Evolutionary conservation across 1,284 basidiomycete genomes (phyloP).

Genomic region (Omphalotus olearius): DNA sequence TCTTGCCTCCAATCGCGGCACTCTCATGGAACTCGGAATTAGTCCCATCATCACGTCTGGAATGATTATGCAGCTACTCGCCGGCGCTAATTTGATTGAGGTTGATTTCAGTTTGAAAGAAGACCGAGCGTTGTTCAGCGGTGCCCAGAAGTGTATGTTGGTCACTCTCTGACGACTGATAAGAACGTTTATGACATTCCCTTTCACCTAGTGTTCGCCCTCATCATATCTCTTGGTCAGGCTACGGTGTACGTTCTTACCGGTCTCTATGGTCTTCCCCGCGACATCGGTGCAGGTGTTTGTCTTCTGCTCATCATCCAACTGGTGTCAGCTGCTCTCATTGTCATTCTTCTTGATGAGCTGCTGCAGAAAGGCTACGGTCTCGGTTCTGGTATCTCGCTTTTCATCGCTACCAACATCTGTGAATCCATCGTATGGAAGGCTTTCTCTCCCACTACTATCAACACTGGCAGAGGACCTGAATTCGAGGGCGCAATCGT

Average conservation of each 20-base stretch:
- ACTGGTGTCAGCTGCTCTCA: slow-evolving; percentile 89
- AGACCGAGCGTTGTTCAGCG: slow-evolving; percentile 93
- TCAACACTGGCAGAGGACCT: slow-evolving; percentile 97
- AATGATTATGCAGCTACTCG: slow-evolving; percentile 99
- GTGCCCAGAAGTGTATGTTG: slow-evolving; percentile 90
- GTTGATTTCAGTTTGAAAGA: slow-evolving; percentile 98
- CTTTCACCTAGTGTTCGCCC: slow-evolving; percentile 75
- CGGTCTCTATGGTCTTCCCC: slow-evolving; percentile 93
- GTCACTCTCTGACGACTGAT: background rate
- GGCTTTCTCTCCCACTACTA: slow-evolving; percentile 95
- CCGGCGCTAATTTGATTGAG: slow-evolving; percentile 96
- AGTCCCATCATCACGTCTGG: slow-evolving; percentile 96
- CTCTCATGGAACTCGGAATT: slow-evolving; percentile 98
- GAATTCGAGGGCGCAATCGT: slow-evolving; percentile 98
- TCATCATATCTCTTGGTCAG: slow-evolving; percentile 95
- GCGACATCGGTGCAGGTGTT: slow-evolving; percentile 94
- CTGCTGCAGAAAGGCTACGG: slow-evolving; percentile 99
- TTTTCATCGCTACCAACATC: slow-evolving; percentile 99
- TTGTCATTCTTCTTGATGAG: slow-evolving; percentile 98
- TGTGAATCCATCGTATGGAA: slow-evolving; percentile 99
- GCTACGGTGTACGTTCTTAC: slow-evolving; percentile 97
- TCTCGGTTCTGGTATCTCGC: slow-evolving; percentile 96
- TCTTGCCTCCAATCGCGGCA: slow-evolving; percentile 96
- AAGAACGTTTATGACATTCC: background rate
- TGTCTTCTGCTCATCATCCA: slow-evolving; percentile 95